Conservation (phyloP, 1,284 basidiomycete genomes). For the Neotropicomus parvogracilis region DNA sequence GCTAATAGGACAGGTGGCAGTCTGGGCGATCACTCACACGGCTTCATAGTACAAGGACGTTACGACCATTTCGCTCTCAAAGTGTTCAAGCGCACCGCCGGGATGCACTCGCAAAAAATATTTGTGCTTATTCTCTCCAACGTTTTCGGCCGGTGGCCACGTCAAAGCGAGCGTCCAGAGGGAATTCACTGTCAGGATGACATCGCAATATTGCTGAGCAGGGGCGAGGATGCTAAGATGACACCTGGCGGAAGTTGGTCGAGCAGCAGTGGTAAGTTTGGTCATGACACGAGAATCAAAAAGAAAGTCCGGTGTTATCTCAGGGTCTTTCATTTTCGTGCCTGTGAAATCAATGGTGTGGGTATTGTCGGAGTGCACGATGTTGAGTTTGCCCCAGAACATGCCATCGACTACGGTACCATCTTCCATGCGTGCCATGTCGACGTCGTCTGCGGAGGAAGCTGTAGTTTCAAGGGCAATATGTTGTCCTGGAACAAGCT, state of each 20-base stretch:
- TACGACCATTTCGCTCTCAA: slow-evolving; percentile 68
- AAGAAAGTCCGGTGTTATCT: slow-evolving; percentile 62
- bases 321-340: slow-evolving; percentile 58
- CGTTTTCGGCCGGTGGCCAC: slow-evolving; percentile 69
- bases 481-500: slow-evolving; percentile 68
- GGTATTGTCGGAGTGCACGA: slow-evolving; percentile 69
- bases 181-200: slow-evolving; percentile 62
- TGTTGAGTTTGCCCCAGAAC: slow-evolving; percentile 81
- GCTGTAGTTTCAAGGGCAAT: slow-evolving; percentile 74
- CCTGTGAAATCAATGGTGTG: slow-evolving; percentile 79
- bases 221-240: slow-evolving; percentile 69
- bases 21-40: slow-evolving; percentile 44
- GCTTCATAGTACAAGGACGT: slow-evolving; percentile 80
- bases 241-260: slow-evolving; percentile 70
- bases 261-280: slow-evolving; percentile 66
- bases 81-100: slow-evolving; percentile 76
- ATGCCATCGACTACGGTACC: slow-evolving; percentile 75
- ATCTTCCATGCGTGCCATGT: slow-evolving; percentile 85
- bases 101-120: slow-evolving; percentile 77
- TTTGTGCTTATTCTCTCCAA: slow-evolving; percentile 68
- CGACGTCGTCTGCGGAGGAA: slow-evolving; percentile 69
- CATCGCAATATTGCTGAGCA: slow-evolving; percentile 68
- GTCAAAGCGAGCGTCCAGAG: slow-evolving; percentile 68
- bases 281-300: slow-evolving; percentile 71
- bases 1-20: neutral